These are phyloP conservation scores for Claviceps sp. DNA, from an alignment of 2,329 filamentous ascomycete genomes.

Conservation along the genomic window DNA sequence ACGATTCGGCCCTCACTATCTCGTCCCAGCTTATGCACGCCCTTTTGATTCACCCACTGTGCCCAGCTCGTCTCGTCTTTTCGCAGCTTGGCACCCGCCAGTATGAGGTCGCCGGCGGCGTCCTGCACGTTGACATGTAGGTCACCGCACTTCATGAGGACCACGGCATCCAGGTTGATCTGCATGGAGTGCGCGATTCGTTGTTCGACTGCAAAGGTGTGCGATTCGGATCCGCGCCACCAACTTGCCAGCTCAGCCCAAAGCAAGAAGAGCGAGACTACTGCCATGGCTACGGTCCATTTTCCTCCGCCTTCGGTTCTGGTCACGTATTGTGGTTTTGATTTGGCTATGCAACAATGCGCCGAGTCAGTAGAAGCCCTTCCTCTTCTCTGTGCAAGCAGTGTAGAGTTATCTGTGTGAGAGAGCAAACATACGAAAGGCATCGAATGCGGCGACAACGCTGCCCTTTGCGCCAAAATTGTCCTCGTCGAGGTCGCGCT, in stretches of 20 bases:
- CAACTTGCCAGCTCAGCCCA: slow-evolving; percentile 68
- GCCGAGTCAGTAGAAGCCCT: background rate
- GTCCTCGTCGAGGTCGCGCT: slow-evolving; percentile 56
- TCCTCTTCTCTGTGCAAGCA: too few relatives aligned
- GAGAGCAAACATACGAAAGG: slow-evolving; percentile 61
- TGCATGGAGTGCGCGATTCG: slow-evolving; percentile 77
- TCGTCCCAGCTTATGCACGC: slow-evolving; percentile 45
- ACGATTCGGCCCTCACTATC: slow-evolving; percentile 41
- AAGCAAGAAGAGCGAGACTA: slow-evolving; percentile 62
- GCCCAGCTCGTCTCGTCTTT: slow-evolving; percentile 69
- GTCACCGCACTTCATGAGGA: slow-evolving; percentile 75
- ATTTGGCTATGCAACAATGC: slow-evolving; percentile 57
- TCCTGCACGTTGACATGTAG: slow-evolving; percentile 97
- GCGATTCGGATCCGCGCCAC: slow-evolving; percentile 72
- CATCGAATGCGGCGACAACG: slow-evolving; percentile 82
- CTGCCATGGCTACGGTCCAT: slow-evolving; percentile 75
- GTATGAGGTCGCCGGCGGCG: slow-evolving; percentile 79
- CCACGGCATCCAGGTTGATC: slow-evolving; percentile 89
- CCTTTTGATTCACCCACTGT: slow-evolving; percentile 64
- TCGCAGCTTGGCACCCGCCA: slow-evolving; percentile 61
- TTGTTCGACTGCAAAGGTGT: slow-evolving; percentile 90
- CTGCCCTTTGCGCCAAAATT: slow-evolving; percentile 59
- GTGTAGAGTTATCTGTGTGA: background rate
- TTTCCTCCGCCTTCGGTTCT: slow-evolving; percentile 77
- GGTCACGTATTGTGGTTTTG: slow-evolving; percentile 84